A percentile compares a stretch with the other conserved stretches of the same genome.
Conservation (phyloP, 2,329 filamentous ascomycete species). For the Epichloe aotearoae region DNA sequence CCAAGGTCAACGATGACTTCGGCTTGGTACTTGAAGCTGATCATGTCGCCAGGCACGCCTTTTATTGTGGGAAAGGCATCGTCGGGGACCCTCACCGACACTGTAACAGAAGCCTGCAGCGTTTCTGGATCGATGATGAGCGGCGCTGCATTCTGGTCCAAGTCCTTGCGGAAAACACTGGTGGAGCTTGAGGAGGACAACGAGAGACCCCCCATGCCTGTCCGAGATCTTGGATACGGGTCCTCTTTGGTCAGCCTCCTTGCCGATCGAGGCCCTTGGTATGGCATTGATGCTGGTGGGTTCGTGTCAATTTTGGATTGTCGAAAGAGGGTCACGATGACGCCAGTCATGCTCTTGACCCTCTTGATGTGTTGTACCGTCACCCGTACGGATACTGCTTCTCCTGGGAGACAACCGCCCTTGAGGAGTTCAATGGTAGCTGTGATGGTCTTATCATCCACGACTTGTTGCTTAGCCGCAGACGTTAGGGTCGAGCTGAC, state of each 20-base stretch:
- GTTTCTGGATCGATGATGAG: slow-evolving; percentile 75
- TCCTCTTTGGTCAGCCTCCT: slow-evolving; percentile 65
- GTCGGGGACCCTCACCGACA: slow-evolving; percentile 75
- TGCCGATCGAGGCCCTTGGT: slow-evolving; percentile 41
- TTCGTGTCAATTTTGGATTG: slow-evolving; percentile 80
- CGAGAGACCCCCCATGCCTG: slow-evolving; percentile 78
- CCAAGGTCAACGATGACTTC: slow-evolving; percentile 90
- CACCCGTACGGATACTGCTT: slow-evolving; percentile 67
- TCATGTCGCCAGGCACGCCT: slow-evolving; percentile 81
- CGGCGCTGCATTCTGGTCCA: slow-evolving; percentile 78
- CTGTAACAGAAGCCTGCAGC: slow-evolving; percentile 66
- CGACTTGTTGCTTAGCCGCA: slow-evolving; percentile 26
- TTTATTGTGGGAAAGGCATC: slow-evolving; percentile 87
- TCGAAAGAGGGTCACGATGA: slow-evolving; percentile 85
- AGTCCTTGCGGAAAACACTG: slow-evolving; percentile 89
- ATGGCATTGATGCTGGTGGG: slow-evolving; percentile 38
- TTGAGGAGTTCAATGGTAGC: slow-evolving; percentile 72
- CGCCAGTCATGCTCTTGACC: slow-evolving; percentile 80
- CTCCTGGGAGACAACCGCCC: slow-evolving; percentile 75
- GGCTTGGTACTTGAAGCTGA: slow-evolving; percentile 86
- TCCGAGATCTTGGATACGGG: slow-evolving; percentile 75
- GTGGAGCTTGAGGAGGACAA: slow-evolving; percentile 75
- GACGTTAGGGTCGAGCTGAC: slow-evolving; percentile 16
- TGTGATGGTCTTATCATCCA: slow-evolving; percentile 68
- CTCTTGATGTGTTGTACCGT: slow-evolving; percentile 78